Base-by-base conservation (phyloP, 768 basidiomycete species). In the Xanthoconium stramineum region DNA sequence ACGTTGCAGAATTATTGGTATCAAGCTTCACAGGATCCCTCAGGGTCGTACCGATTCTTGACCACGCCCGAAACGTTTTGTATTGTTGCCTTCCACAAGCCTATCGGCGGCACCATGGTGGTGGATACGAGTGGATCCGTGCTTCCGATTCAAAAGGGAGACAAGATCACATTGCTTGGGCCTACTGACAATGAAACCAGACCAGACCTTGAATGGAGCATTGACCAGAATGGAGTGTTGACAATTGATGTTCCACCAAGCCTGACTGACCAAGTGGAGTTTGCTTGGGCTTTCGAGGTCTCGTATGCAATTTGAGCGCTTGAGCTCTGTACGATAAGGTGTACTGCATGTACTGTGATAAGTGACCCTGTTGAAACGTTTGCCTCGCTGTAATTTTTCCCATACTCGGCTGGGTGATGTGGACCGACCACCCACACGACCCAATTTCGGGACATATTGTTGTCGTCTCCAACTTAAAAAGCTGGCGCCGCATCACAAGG, bases 51-150 rank as follows among this genome's bases (percentile, higher is more conserved):
- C 47, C 75, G 80, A 10, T 84, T 84, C 67, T 72, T 78, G 19
- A 80, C 76, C 4, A 83, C 80, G 0, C 70, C 77, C 6, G 74
- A 61, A n/a, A 74, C 79, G 1, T 83, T 84, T 58, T 84, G 80
- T 58, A 71, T 83, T 57, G 64, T 81, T 38, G 70, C 77, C 1
- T 76, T 83, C 48, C 56, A 68, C 36, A 64, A 64, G 7, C 80
- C 80, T 0, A 55, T 53, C 2, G 36, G 65, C 0, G 73, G 75
- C 0, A 48, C 65, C 2, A 48, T 83, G 3, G 61, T 69, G 3
- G 64, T 83, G 1, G 65, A 71, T 19, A 59, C 51, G 2, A 65
- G 67, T 6, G 73, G 71, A 5, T 72, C 71, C 37, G 69, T 70
- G 19, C 61, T 81, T 13, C 81, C 83, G 1, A 54, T 83, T 17